A percentile compares a stretch with the other conserved stretches of the same genome.
Evolutionary conservation across 495 filamentous ascomycete genomes (phyloP).

Genomic region (Penicillium maclennaniae): DNA sequence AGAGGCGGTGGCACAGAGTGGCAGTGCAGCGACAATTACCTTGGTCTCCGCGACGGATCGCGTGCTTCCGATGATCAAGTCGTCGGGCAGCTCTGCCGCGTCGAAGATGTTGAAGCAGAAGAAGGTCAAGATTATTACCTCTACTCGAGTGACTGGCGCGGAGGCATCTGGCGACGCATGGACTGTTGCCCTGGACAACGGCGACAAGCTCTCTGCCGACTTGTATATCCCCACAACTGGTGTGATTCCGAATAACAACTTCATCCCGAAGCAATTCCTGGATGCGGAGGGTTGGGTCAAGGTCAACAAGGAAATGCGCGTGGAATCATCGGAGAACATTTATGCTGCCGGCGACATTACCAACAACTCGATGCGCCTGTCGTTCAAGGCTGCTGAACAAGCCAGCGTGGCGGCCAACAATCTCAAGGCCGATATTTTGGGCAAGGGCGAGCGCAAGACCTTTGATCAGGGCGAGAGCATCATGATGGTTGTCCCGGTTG

Average conservation of each 20-base stretch:
- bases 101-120: constrained; percentile 23
- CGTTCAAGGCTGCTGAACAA: constrained; percentile 28
- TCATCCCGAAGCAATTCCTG: constrained; percentile 49
- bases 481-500: constrained; percentile 42
- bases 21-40: constrained; percentile 40
- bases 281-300: constrained; percentile 48
- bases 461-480: constrained; percentile 24
- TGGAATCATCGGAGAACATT: constrained; percentile 29
- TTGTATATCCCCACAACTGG: constrained; percentile 63
- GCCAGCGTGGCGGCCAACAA: constrained; percentile 29
- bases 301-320: constrained; percentile 54
- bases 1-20: constrained; percentile 41
- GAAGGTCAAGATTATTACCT: constrained; percentile 26
- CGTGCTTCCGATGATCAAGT: constrained; percentile 32
- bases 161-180: constrained; percentile 16
- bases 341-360: constrained; percentile 43
- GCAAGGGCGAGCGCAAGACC: constrained; percentile 16
- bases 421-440: constrained; percentile 29
- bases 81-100: constrained; percentile 21
- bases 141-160: constrained; percentile 15
- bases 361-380: constrained; percentile 26
- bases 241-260: constrained; percentile 56
- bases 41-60: constrained; percentile 37
- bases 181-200: constrained; percentile 40
- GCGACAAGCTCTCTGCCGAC: constrained; percentile 45